phyloP scores from a whole-genome alignment of 345 rosid species.

The Salix dunnii region DNA sequence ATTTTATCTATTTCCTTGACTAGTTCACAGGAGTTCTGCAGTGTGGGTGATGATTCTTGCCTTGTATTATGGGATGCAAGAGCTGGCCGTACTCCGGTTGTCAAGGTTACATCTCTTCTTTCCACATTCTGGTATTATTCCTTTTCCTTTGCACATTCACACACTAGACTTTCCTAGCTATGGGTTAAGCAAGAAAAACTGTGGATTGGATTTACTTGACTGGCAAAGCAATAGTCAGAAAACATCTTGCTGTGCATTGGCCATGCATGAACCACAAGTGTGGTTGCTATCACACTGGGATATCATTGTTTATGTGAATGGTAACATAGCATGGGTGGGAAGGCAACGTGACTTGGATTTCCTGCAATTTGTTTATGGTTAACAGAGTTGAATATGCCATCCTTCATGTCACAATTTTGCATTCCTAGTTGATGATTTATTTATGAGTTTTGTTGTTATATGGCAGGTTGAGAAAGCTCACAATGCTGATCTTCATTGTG shows the following conservation, averaged over 20 bases:
- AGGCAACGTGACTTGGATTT: too few species aligned
- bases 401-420: not conserved
- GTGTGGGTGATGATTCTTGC: constrained; percentile 73
- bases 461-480: constrained; percentile 68
- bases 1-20: not conserved
- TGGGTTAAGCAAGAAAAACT: not conserved
- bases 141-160: not conserved
- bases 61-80: constrained; percentile 72
- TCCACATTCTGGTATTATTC: not conserved
- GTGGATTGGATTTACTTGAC: too few species aligned
- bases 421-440: not conserved
- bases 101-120: constrained; percentile 41
- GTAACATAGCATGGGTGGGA: too few species aligned
- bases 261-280: too few species aligned
- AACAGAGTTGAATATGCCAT: not conserved
- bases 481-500: constrained; percentile 62
- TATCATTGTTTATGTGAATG: too few species aligned
- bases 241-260: too few species aligned
- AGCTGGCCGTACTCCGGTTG: constrained; percentile 44
- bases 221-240: too few species aligned
- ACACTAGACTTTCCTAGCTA: not conserved
- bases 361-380: too few species aligned
- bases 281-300: too few species aligned
- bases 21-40: constrained; percentile 60
- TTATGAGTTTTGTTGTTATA: not conserved